phyloP scores from a whole-genome alignment of 257 asterid genomes.

The Salvia rosmarinus region DNA sequence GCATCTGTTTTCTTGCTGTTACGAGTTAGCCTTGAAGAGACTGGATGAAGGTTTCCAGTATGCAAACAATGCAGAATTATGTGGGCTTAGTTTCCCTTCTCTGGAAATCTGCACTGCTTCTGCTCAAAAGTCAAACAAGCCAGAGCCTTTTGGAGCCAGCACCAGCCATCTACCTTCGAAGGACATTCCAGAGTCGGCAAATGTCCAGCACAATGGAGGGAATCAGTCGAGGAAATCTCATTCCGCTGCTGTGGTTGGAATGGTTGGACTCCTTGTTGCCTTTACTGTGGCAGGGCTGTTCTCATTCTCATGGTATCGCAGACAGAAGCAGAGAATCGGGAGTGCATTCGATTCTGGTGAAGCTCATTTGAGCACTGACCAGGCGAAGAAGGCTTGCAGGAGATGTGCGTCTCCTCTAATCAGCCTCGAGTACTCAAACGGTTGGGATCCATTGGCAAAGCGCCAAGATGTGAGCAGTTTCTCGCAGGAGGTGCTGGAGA shows the following conservation, averaged over 20 bases:
- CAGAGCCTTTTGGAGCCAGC: constrained; percentile 68
- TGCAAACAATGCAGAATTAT: constrained; percentile 69
- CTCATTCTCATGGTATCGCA: constrained; percentile 71
- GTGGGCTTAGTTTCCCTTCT: constrained; percentile 64
- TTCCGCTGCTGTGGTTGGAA: constrained; percentile 49
- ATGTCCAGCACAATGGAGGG: constrained; percentile 44
- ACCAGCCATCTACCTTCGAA: constrained; percentile 59
- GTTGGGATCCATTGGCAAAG: constrained; percentile 89
- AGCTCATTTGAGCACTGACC: constrained; percentile 68
- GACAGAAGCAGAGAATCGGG: constrained; percentile 75
- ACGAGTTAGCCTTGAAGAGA: constrained; percentile 66
- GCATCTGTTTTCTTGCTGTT: neutral
- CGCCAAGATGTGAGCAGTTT: constrained; percentile 56
- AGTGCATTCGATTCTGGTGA: constrained; percentile 64
- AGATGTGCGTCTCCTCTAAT: constrained; percentile 87
- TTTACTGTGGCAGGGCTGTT: constrained; percentile 54
- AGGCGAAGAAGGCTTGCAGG: constrained; percentile 57
- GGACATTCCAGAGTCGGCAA: constrained; percentile 84
- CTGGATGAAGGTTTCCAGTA: constrained; percentile 83
- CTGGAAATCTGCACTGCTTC: constrained; percentile 59
- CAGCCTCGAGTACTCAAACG: constrained; percentile 72
- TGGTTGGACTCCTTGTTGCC: constrained; percentile 48
- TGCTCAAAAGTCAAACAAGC: constrained; percentile 49
- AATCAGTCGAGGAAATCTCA: constrained; percentile 50
- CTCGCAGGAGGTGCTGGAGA: constrained; percentile 81